Evolutionary conservation across 305 asterid genomes (phyloP).

Genomic region (Ajuga reptans): DNA sequence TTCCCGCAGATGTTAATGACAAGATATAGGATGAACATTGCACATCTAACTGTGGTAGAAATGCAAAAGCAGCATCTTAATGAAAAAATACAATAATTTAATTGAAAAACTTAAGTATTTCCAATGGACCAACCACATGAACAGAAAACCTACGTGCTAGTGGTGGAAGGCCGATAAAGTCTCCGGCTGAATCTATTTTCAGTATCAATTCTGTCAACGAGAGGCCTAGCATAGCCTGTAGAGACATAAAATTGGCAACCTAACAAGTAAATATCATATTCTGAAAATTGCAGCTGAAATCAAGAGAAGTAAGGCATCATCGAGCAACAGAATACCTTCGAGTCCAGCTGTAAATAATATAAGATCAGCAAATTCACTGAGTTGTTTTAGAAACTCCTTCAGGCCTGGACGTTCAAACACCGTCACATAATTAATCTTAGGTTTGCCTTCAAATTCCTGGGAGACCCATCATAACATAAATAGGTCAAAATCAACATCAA

Average conservation of each 20-base stretch:
- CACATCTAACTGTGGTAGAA: conserved; percentile 5
- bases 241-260: conserved; percentile 5
- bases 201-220: conserved; percentile 78
- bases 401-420: conserved; percentile 92
- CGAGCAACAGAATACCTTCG: conserved; percentile 46
- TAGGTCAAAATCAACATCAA: conserved; percentile 20
- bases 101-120: conserved; percentile 20
- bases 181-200: conserved; percentile 56
- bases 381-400: conserved; percentile 59
- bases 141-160: conserved; percentile 61
- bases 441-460: conserved; percentile 77
- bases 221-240: conserved; percentile 83
- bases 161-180: conserved; percentile 82
- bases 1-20: background rate
- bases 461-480: conserved; percentile 21
- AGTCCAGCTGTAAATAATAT: conserved; percentile 90
- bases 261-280: conserved; percentile 13
- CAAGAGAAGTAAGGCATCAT: conserved; percentile 7
- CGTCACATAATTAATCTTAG: conserved; percentile 81
- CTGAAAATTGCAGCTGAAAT: background rate
- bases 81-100: background rate
- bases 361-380: conserved; percentile 78
- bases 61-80: background rate
- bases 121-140: conserved; percentile 24
- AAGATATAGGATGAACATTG: background rate